Conservation (phyloP, 768 basidiomycete genomes). For the Xerocomellus intermedius region DNA sequence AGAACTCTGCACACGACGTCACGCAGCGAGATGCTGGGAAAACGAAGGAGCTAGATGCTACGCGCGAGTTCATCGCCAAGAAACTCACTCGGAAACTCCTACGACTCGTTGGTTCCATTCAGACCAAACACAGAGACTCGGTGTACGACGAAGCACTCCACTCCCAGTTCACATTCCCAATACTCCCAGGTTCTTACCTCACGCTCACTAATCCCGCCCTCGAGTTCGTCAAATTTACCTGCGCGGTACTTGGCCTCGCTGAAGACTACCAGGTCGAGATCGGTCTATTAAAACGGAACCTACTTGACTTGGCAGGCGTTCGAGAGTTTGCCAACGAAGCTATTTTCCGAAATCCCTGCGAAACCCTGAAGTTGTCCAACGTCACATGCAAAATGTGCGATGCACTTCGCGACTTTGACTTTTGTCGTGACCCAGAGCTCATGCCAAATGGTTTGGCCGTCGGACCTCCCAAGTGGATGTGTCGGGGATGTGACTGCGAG, state of each 20-base stretch:
- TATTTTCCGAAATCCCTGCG: constrained; percentile 87
- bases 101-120: constrained; percentile 59
- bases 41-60: constrained; percentile 63
- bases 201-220: constrained; percentile 76
- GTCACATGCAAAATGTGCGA: constrained; percentile 91
- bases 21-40: constrained; percentile 70
- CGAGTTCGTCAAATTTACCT: constrained; percentile 86
- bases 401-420: constrained; percentile 84
- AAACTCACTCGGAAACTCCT: constrained; percentile 81
- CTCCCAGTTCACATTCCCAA: constrained; percentile 73
- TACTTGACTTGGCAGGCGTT: constrained; percentile 83
- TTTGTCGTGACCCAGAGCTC: constrained; percentile 88
- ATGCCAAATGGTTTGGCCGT: constrained; percentile 54
- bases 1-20: constrained; percentile 59
- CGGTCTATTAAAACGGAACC: constrained; percentile 82
- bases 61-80: constrained; percentile 74
- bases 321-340: constrained; percentile 87
- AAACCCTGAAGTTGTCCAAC: constrained; percentile 78
- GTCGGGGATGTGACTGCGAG: constrained; percentile 73
- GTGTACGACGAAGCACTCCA: constrained; percentile 51
- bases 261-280: constrained; percentile 85
- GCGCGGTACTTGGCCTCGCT: constrained; percentile 77
- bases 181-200: constrained; percentile 84
- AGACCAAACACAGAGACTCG: constrained; percentile 60
- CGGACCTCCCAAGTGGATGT: constrained; percentile 60